Percentiles rank a stretch among this genome's conserved stretches.
Conservation (phyloP, 2,329 filamentous ascomycete species). For the Boeremia lycopersici region DNA sequence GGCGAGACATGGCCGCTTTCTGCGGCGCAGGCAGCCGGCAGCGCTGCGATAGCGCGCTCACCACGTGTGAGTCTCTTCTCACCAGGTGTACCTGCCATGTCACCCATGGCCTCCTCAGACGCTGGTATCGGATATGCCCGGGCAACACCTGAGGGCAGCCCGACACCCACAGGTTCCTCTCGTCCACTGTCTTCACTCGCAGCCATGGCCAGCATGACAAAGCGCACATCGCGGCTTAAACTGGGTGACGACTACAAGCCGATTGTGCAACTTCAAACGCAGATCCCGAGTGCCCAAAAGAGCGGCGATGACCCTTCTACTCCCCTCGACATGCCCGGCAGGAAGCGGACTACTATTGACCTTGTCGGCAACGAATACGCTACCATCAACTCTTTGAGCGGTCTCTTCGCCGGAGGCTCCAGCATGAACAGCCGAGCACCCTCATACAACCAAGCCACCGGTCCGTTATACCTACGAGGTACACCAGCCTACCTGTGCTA, state of each 20-base stretch:
- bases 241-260: slow-evolving; percentile 35
- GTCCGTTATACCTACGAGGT: slow-evolving; percentile 44
- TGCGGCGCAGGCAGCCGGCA: slow-evolving; percentile 17
- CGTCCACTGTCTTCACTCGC: slow-evolving; percentile 24
- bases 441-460: slow-evolving; percentile 50
- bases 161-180: slow-evolving; percentile 32
- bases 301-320: slow-evolving; percentile 56
- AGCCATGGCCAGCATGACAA: slow-evolving; percentile 31
- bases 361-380: slow-evolving; percentile 45
- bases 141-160: slow-evolving; percentile 8
- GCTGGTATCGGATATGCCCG: slow-evolving; percentile 10
- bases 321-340: slow-evolving; percentile 41
- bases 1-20: slow-evolving; percentile 22
- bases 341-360: slow-evolving; percentile 33
- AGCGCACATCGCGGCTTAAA: slow-evolving; percentile 37
- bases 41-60: slow-evolving; percentile 7
- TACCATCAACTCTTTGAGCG: slow-evolving; percentile 52
- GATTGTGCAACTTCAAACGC: slow-evolving; percentile 38
- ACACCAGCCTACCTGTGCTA: slow-evolving; percentile 10
- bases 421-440: slow-evolving; percentile 47
- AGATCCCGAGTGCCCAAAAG: slow-evolving; percentile 54
- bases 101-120: slow-evolving; percentile 13
- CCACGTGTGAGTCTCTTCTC: slow-evolving; percentile 18
- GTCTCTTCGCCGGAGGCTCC: slow-evolving; percentile 52
- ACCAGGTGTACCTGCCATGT: slow-evolving; percentile 10